Conservation (phyloP, 208 protist species). For the Porcisia hertigi region DNA sequence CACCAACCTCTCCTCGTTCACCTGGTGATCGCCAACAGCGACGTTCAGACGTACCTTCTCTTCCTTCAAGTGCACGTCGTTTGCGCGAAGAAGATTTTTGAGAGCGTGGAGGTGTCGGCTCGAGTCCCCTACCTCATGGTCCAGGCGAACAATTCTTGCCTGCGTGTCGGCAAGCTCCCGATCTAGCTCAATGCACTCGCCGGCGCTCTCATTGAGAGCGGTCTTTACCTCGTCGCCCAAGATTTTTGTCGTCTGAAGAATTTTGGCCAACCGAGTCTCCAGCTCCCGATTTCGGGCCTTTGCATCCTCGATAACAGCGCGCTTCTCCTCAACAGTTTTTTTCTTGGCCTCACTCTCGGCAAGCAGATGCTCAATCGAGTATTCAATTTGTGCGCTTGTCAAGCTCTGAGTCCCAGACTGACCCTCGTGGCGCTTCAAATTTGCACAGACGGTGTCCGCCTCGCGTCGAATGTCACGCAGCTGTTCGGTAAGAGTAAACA, state of each 20-base stretch:
- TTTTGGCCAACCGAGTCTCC: slow-evolving; percentile 48
- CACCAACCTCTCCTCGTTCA: slow-evolving; percentile 45
- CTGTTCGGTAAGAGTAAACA: slow-evolving; percentile 67
- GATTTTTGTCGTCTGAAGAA: slow-evolving; percentile 43
- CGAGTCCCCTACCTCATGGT: slow-evolving; percentile 57
- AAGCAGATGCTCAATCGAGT: slow-evolving; percentile 66
- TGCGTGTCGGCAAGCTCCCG: slow-evolving; percentile 56
- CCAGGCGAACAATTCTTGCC: slow-evolving; percentile 36
- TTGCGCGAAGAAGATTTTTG: slow-evolving; percentile 45
- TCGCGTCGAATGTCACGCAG: slow-evolving; percentile 56
- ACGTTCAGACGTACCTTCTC: slow-evolving; percentile 56
- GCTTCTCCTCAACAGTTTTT: slow-evolving; percentile 45
- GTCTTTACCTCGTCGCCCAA: slow-evolving; percentile 50
- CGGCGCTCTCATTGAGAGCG: slow-evolving; percentile 36
- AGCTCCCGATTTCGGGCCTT: slow-evolving; percentile 60
- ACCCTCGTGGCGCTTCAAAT: slow-evolving; percentile 44
- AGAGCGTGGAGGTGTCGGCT: slow-evolving; percentile 50
- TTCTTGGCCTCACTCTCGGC: slow-evolving; percentile 43
- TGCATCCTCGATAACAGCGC: slow-evolving; percentile 37
- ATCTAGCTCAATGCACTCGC: slow-evolving; percentile 67
- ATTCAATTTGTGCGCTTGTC: slow-evolving; percentile 59
- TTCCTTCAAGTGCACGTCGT: slow-evolving; percentile 47
- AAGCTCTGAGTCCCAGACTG: slow-evolving; percentile 45
- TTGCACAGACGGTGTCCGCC: slow-evolving; percentile 48
- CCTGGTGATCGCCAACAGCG: slow-evolving; percentile 37